These are phyloP conservation scores for Albophoma yamanashiensis DNA, from an alignment of 2,329 filamentous ascomycete genomes.

Conservation along the genomic window DNA sequence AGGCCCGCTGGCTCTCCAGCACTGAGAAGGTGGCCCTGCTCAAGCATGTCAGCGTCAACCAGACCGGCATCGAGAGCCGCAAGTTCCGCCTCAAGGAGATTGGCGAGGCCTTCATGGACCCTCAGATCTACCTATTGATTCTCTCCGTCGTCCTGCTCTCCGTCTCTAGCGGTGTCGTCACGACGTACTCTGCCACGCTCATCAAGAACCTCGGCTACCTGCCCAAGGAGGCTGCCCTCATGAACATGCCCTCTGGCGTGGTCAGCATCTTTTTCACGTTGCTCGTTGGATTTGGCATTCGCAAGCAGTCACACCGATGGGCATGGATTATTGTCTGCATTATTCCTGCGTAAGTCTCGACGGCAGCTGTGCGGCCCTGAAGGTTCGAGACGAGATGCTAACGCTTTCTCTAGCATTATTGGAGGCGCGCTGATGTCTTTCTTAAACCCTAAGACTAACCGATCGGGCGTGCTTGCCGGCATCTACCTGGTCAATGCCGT, in stretches of 20 bases:
- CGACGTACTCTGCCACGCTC: constrained; percentile 43
- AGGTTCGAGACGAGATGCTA: not conserved
- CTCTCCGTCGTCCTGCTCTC: constrained; percentile 37
- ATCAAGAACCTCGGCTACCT: constrained; percentile 36
- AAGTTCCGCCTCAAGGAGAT: constrained; percentile 43
- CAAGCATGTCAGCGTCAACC: constrained; percentile 44
- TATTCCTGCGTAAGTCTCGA: constrained; percentile 29
- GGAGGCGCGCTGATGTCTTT: constrained; percentile 44
- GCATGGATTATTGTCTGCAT: constrained; percentile 37
- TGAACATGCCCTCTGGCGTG: constrained; percentile 43
- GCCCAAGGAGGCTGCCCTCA: constrained; percentile 33
- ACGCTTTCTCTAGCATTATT: constrained; percentile 22
- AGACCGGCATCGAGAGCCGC: constrained; percentile 44
- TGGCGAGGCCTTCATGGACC: constrained; percentile 37
- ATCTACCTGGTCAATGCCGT: constrained; percentile 42
- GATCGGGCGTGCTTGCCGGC: constrained; percentile 33
- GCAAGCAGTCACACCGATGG: constrained; percentile 36
- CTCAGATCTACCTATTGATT: constrained; percentile 40
- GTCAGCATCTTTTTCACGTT: constrained; percentile 42
- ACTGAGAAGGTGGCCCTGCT: constrained; percentile 38
- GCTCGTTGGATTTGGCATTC: constrained; percentile 35
- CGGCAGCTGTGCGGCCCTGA: not conserved
- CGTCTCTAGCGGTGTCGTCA: constrained; percentile 42
- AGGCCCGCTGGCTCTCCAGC: constrained; percentile 32
- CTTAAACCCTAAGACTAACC: constrained; percentile 29